A percentile compares a stretch with the other conserved stretches of the same genome.
These are phyloP conservation scores for Fagus crenata DNA, from an alignment of 306 rosid species.

Conservation along the genomic window DNA sequence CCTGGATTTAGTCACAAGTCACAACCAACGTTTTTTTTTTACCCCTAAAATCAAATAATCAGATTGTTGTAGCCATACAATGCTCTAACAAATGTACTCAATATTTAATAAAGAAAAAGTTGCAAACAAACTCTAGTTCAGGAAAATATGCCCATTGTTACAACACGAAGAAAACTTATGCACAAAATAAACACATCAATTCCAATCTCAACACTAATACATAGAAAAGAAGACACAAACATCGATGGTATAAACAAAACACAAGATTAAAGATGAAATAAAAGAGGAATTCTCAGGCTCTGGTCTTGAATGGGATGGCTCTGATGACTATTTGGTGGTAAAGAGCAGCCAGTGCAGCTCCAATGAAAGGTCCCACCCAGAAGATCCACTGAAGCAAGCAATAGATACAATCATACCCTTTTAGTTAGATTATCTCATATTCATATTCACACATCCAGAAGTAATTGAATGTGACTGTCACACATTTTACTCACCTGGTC, in stretches of 20 bases:
- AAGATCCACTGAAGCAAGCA: conserved; percentile 48
- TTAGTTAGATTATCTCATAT: neutral
- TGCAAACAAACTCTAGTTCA: too few species aligned
- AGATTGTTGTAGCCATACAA: too few species aligned
- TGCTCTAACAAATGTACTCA: too few species aligned
- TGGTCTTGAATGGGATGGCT: conserved; percentile 47
- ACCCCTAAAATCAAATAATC: too few species aligned
- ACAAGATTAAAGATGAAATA: neutral
- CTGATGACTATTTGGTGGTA: conserved; percentile 53
- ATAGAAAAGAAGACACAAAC: neutral
- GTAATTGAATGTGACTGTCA: neutral
- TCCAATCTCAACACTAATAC: neutral
- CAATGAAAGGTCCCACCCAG: conserved; percentile 61
- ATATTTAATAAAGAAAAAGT: too few species aligned
- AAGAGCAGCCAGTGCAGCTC: conserved; percentile 60
- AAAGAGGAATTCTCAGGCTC: conserved; percentile 12
- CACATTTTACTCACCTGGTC: conserved; percentile 33
- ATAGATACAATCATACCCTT: too few species aligned
- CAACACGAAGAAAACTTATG: neutral
- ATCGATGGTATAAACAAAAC: neutral
- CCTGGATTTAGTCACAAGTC: too few species aligned
- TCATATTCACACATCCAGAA: neutral
- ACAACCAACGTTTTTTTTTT: too few species aligned
- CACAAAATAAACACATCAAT: neutral
- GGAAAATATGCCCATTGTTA: neutral